Evolutionary conservation across 352 stramenopile species (phyloP).

Genomic region (Nothophytophthora sp.): DNA sequence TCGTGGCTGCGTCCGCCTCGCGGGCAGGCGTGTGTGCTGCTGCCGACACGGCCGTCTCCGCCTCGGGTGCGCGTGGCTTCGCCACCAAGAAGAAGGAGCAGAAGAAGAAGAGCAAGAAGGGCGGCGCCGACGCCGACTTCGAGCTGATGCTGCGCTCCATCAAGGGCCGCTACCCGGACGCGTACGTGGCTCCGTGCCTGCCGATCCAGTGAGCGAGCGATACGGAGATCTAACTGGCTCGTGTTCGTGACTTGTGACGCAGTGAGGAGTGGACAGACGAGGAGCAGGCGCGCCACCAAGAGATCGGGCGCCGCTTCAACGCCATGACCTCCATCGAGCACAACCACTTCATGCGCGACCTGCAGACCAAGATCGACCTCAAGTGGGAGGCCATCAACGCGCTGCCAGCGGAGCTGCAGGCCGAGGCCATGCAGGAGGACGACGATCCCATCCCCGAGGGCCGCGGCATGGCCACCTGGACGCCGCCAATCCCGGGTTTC

Average conservation of each 20-base stretch:
- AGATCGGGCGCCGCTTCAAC: slow-evolving; percentile 86
- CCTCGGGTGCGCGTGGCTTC: slow-evolving; percentile 33
- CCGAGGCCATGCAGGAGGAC: slow-evolving; percentile 78
- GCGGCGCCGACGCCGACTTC: slow-evolving; percentile 68
- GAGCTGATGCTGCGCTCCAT: slow-evolving; percentile 85
- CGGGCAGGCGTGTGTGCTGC: slow-evolving; percentile 16
- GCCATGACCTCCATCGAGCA: slow-evolving; percentile 77
- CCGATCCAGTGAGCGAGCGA: too few species aligned
- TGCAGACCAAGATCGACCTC: slow-evolving; percentile 92
- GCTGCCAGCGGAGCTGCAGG: slow-evolving; percentile 76
- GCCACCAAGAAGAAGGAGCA: slow-evolving; percentile 59
- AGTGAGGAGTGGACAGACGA: slow-evolving; percentile 83
- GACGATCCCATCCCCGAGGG: slow-evolving; percentile 57
- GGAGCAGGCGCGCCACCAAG: slow-evolving; percentile 73
- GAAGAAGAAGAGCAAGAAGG: slow-evolving; percentile 63
- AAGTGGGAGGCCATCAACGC: slow-evolving; percentile 92
- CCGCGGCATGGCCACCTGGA: slow-evolving; percentile 84
- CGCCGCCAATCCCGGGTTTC: slow-evolving; percentile 86
- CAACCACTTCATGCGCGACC: slow-evolving; percentile 88
- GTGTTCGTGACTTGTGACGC: background rate
- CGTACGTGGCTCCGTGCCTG: slow-evolving; percentile 42
- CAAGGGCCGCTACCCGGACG: slow-evolving; percentile 74
- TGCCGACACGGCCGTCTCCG: slow-evolving; percentile 5
- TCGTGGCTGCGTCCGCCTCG: slow-evolving; percentile 28
- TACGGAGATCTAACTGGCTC: too few species aligned